phyloP scores from a whole-genome alignment of 805 yeast species.

The Cyberlindnera subsufficiens region DNA sequence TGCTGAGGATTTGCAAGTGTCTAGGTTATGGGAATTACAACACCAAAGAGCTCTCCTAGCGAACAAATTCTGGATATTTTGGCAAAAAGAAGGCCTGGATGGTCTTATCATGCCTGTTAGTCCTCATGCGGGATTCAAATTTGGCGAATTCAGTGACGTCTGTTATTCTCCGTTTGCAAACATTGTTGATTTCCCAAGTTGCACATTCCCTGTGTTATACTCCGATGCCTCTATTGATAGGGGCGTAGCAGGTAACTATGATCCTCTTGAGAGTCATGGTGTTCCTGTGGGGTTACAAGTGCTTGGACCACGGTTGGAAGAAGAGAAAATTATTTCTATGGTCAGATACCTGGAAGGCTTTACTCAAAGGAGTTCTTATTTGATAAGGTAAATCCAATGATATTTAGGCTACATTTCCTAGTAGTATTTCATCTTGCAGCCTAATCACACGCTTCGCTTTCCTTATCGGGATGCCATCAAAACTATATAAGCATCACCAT shows the following conservation, averaged over 20 bases:
- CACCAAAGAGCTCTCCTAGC: slow-evolving; percentile 29
- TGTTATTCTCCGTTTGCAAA: slow-evolving; percentile 50
- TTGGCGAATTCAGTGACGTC: slow-evolving; percentile 40
- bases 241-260: slow-evolving; percentile 1
- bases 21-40: slow-evolving; percentile 38
- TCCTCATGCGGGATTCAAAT: slow-evolving; percentile 29
- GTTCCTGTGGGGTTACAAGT: slow-evolving; percentile 19
- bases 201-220: slow-evolving; percentile 48
- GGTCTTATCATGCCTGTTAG: slow-evolving; percentile 45
- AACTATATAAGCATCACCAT: not conserved
- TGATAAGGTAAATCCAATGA: too few species aligned
- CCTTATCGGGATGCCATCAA: slow-evolving; percentile 6
- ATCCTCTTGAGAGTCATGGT: slow-evolving; percentile 6
- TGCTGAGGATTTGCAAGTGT: slow-evolving; percentile 29
- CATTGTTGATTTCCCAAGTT: slow-evolving; percentile 51
- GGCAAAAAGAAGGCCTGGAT: slow-evolving; percentile 40
- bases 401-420: too few species aligned
- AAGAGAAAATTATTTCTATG: slow-evolving; percentile 16
- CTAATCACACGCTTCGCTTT: slow-evolving; percentile 1
- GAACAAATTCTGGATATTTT: slow-evolving; percentile 34
- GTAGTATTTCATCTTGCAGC: too few species aligned
- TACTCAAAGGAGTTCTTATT: too few species aligned
- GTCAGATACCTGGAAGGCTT: slow-evolving; percentile 1
- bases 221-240: slow-evolving; percentile 6
- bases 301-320: slow-evolving; percentile 18